Evolutionary conservation across 2,329 filamentous ascomycete species (phyloP).

Genomic region (Pestalotiopsis sp.): DNA sequence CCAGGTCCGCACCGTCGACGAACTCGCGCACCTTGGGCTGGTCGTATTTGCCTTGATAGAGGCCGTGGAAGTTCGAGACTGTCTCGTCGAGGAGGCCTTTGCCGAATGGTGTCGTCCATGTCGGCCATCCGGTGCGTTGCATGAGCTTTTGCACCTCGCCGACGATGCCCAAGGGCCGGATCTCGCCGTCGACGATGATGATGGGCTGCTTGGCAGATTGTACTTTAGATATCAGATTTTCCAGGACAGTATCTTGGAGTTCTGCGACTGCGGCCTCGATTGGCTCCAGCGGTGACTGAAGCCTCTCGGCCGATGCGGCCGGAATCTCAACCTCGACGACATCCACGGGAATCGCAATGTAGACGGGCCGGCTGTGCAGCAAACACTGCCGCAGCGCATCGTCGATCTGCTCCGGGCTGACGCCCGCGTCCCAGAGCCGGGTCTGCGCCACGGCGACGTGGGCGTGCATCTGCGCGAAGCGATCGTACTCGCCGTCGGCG

Average conservation of each 20-base stretch:
- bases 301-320: slow-evolving; percentile 29
- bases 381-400: slow-evolving; percentile 50
- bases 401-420: slow-evolving; percentile 53
- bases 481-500: slow-evolving; percentile 54
- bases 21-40: slow-evolving; percentile 35
- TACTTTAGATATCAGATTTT: slow-evolving; percentile 31
- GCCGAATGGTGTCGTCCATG: slow-evolving; percentile 47
- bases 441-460: slow-evolving; percentile 52
- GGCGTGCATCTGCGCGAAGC: slow-evolving; percentile 50
- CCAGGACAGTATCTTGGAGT: neutral
- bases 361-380: slow-evolving; percentile 55
- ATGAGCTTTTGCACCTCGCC: slow-evolving; percentile 44
- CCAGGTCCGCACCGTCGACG: slow-evolving; percentile 42
- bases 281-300: neutral
- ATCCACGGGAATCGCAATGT: slow-evolving; percentile 57
- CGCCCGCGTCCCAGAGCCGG: slow-evolving; percentile 44
- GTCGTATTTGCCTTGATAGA: slow-evolving; percentile 47
- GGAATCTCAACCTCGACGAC: slow-evolving; percentile 38
- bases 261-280: neutral
- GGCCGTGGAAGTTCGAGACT: slow-evolving; percentile 47
- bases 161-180: slow-evolving; percentile 41
- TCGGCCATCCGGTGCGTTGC: slow-evolving; percentile 45
- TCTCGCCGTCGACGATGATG: slow-evolving; percentile 55
- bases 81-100: slow-evolving; percentile 53
- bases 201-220: slow-evolving; percentile 46